Conservation (phyloP, 371 early-diverging fungal species). For the Saksenaea oblongispora region DNA sequence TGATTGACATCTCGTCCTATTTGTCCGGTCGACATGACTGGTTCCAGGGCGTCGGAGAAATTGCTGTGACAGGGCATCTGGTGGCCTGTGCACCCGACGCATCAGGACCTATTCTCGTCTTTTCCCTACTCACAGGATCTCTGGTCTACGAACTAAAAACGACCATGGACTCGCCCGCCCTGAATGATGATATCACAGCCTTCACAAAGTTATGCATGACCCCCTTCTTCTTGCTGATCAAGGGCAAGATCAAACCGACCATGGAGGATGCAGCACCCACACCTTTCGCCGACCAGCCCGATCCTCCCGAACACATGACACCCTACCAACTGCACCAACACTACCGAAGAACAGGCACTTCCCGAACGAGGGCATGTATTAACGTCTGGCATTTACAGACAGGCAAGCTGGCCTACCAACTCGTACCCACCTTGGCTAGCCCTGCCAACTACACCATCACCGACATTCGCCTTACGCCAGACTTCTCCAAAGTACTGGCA, state of each 20-base stretch:
- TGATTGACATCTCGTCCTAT: conserved; percentile 44
- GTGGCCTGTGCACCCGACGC: conserved; percentile 60
- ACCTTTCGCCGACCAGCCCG: conserved; percentile 17
- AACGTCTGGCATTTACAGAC: conserved; percentile 62
- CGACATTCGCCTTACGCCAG: conserved; percentile 34
- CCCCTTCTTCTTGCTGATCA: conserved; percentile 56
- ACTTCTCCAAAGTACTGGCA: conserved; percentile 32
- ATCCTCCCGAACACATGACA: conserved; percentile 24
- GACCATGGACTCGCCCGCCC: not conserved
- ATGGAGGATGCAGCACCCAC: conserved; percentile 2
- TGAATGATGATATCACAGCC: conserved; percentile 25
- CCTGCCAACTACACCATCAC: conserved; percentile 33
- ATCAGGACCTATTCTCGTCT: conserved; percentile 54
- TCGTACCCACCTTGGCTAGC: conserved; percentile 28
- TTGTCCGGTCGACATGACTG: conserved; percentile 49
- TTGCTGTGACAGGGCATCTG: conserved; percentile 51
- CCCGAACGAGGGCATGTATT: conserved; percentile 42
- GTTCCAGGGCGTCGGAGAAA: conserved; percentile 57
- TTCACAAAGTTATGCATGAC: conserved; percentile 54
- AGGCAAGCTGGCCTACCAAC: conserved; percentile 45
- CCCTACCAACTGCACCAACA: conserved; percentile 42
- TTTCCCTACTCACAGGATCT: conserved; percentile 58
- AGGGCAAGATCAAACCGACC: conserved; percentile 26
- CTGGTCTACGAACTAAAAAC: conserved; percentile 38
- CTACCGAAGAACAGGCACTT: conserved; percentile 18